Evolutionary conservation across 805 yeast species (phyloP).

Genomic region (Starmerella sp.): DNA sequence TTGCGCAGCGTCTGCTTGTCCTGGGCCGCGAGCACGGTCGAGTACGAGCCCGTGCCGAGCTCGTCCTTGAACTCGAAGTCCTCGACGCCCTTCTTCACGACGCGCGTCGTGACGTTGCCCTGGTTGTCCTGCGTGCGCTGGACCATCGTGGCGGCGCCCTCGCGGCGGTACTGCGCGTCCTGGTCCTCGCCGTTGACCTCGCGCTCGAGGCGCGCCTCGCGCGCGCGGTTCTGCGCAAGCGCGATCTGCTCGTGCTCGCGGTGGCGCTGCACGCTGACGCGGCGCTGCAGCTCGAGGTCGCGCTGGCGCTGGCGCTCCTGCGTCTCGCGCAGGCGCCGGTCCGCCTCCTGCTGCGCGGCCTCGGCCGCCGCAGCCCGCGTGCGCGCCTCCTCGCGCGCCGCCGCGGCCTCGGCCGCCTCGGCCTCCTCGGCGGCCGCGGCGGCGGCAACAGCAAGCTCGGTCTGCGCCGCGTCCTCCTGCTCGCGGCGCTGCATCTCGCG

Average conservation of each 20-base stretch:
- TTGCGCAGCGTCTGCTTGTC: conserved; percentile 63
- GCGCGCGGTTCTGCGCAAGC: not conserved
- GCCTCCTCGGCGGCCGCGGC: conserved; percentile 1
- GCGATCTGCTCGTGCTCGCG: conserved; percentile 1
- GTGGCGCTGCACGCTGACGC: not conserved
- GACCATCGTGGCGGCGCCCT: conserved; percentile 21
- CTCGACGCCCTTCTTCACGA: conserved; percentile 47
- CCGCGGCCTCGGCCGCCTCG: not conserved
- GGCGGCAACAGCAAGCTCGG: too few relatives aligned
- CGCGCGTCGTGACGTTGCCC: conserved; percentile 43
- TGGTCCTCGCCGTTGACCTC: not conserved
- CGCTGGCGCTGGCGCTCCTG: conserved; percentile 3
- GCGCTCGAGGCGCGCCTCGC: conserved; percentile 2
- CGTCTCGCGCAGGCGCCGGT: conserved; percentile 2
- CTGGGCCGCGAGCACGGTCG: conserved; percentile 80
- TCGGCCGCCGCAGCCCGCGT: conserved; percentile 1
- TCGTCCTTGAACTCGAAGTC: conserved; percentile 84
- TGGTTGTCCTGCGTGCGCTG: conserved; percentile 18
- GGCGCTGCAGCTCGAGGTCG: conserved; percentile 4
- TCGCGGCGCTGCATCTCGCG: not conserved
- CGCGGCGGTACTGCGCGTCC: conserved; percentile 2
- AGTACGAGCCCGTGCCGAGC: conserved; percentile 92
- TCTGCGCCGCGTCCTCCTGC: not conserved
- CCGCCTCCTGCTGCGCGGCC: conserved; percentile 2
- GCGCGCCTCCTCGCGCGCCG: not conserved